Evolutionary conservation across 1,284 basidiomycete genomes (phyloP).

Genomic region (Ceratobasidium sp.): DNA sequence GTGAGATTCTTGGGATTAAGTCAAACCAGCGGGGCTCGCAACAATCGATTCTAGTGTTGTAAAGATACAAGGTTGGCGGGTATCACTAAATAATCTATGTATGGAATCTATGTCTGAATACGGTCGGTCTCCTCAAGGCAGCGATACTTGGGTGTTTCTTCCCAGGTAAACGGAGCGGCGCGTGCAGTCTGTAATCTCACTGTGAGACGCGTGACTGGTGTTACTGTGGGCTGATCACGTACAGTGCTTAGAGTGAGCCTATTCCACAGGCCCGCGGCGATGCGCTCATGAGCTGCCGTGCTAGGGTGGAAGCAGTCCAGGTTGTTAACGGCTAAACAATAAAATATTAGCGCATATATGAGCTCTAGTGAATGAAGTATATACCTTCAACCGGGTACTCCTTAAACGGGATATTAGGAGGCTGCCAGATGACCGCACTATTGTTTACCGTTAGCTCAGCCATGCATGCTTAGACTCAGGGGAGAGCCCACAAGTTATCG

Average conservation of each 20-base stretch:
- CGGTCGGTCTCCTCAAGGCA: conserved; percentile 12
- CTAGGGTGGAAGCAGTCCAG: conserved; percentile 61
- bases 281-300: conserved; percentile 55
- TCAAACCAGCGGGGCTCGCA: too few relatives aligned
- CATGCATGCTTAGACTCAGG: not conserved
- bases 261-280: conserved; percentile 57
- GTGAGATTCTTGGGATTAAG: too few relatives aligned
- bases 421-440: conserved; percentile 35
- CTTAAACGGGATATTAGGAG: conserved; percentile 28
- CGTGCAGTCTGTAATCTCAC: not conserved
- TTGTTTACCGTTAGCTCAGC: not conserved
- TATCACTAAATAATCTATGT: not conserved
- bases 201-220: not conserved
- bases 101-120: conserved; percentile 1
- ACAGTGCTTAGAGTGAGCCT: not conserved
- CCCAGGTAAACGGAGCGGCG: conserved; percentile 16
- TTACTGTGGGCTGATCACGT: not conserved
- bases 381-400: conserved; percentile 24
- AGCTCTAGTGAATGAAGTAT: conserved; percentile 44
- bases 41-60: too few relatives aligned
- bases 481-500: conserved; percentile 53
- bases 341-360: conserved; percentile 49
- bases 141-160: conserved; percentile 21
- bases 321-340: conserved; percentile 37
- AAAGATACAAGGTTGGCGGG: too few relatives aligned